phyloP scores from a whole-genome alignment of 768 basidiomycete species.

The Mycena chlorophos region DNA sequence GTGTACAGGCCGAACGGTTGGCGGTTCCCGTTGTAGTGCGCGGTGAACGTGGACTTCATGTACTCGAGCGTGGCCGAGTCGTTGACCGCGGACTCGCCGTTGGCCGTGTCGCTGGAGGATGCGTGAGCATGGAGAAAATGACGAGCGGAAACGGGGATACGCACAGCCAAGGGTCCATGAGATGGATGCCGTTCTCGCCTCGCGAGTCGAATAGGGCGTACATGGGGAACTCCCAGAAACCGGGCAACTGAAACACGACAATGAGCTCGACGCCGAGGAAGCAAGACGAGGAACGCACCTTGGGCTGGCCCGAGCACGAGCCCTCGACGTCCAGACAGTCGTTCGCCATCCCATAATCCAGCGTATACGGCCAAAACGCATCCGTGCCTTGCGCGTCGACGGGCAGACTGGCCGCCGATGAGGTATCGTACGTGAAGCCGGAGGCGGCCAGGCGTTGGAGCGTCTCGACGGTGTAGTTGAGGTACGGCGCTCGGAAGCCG shows the following conservation, averaged over 20 bases:
- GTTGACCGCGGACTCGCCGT: conserved; percentile 50
- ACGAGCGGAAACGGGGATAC: neutral
- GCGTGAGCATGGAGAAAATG: neutral
- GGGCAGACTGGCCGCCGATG: conserved; percentile 57
- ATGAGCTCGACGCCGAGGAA: no score
- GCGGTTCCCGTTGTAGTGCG: conserved; percentile 70
- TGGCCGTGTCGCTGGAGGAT: conserved; percentile 42
- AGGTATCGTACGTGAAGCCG: conserved; percentile 74
- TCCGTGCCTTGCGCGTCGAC: conserved; percentile 68
- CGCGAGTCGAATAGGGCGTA: conserved; percentile 69
- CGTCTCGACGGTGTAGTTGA: conserved; percentile 66
- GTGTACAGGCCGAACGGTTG: conserved; percentile 82
- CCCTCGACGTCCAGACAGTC: conserved; percentile 59
- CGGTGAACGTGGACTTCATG: conserved; percentile 73
- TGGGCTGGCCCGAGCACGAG: conserved; percentile 66
- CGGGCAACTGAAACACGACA: no score
- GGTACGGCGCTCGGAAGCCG: conserved; percentile 79
- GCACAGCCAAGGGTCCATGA: conserved; percentile 79
- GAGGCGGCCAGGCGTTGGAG: conserved; percentile 54
- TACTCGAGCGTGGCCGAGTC: conserved; percentile 65
- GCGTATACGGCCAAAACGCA: conserved; percentile 81
- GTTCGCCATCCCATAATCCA: conserved; percentile 82
- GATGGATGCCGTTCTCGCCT: conserved; percentile 56
- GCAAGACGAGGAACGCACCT: no score
- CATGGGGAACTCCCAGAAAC: conserved; percentile 86